Evolutionary conservation across 208 protist genomes (phyloP).

Genomic region (Leishmania amazonensis): DNA sequence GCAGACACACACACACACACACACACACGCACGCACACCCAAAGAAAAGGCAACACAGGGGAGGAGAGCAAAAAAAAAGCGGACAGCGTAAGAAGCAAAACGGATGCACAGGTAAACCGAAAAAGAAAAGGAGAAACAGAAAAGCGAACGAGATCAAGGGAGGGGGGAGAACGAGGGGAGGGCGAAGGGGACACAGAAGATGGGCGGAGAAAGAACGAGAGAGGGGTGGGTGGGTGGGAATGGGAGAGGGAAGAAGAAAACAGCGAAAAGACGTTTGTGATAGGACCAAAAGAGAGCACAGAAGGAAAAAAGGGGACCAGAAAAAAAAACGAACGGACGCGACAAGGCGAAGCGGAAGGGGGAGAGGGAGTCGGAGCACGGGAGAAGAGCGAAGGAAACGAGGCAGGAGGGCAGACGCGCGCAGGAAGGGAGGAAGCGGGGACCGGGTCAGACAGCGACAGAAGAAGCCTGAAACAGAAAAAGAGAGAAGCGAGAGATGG

Average conservation of each 20-base stretch:
- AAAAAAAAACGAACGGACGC: not conserved
- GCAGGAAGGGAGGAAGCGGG: too few species aligned
- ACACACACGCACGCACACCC: not conserved
- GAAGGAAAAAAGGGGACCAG: not conserved
- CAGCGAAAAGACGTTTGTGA: not conserved
- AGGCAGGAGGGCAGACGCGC: not conserved
- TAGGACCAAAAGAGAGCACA: not conserved
- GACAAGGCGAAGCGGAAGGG: not conserved
- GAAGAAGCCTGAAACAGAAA: not conserved
- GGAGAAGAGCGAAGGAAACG: not conserved
- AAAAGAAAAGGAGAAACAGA: not conserved
- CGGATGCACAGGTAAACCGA: not conserved
- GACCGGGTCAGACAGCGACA: not conserved
- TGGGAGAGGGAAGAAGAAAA: not conserved
- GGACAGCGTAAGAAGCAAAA: not conserved
- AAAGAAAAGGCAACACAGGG: not conserved
- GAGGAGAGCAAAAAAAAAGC: not conserved
- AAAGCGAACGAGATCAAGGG: not conserved
- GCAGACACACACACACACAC: slow-evolving; percentile 1
- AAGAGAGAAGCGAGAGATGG: not conserved
- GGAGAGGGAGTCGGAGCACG: not conserved
- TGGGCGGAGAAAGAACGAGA: not conserved
- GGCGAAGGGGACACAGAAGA: not conserved
- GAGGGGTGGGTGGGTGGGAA: too few species aligned
- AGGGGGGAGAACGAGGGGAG: not conserved